Percentiles rank a stretch among this genome's conserved stretches.
Evolutionary conservation across 495 filamentous ascomycete species (phyloP).

Genomic region (Penicillium desertorum): DNA sequence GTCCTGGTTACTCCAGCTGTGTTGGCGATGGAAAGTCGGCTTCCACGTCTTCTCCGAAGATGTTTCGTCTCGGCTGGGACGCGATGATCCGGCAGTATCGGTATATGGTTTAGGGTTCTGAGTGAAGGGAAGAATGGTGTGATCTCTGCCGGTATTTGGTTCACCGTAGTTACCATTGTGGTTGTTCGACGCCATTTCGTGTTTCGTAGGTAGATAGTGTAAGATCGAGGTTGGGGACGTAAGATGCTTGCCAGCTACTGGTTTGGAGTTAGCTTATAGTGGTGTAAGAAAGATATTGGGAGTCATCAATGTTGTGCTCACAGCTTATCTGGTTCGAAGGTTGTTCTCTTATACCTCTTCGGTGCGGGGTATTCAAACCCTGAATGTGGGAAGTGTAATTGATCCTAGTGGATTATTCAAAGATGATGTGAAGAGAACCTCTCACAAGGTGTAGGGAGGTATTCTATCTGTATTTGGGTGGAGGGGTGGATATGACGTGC

Average conservation of each 20-base stretch:
- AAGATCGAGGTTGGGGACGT: neutral
- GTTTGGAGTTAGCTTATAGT: neutral
- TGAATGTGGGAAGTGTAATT: neutral
- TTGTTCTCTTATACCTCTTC: constrained; percentile 5
- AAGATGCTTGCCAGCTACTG: neutral
- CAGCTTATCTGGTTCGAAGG: no score
- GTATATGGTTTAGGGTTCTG: neutral
- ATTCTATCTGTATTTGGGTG: neutral
- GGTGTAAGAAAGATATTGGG: neutral
- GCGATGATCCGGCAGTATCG: neutral
- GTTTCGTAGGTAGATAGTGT: neutral
- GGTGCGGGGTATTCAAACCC: neutral
- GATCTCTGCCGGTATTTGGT: neutral
- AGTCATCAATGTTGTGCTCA: neutral
- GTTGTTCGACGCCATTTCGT: neutral
- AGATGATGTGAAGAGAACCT: neutral
- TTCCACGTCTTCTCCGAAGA: constrained; percentile 25
- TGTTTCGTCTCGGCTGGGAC: neutral
- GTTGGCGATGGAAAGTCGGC: constrained; percentile 28
- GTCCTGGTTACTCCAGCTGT: constrained; percentile 42
- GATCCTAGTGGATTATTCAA: neutral
- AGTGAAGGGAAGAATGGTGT: neutral
- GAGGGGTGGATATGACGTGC: constrained; percentile 11
- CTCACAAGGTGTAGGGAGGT: neutral
- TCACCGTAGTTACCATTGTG: neutral